Evolutionary conservation across 2,329 filamentous ascomycete genomes (phyloP).

Genomic region (Cylindrodendrum hubeiense): DNA sequence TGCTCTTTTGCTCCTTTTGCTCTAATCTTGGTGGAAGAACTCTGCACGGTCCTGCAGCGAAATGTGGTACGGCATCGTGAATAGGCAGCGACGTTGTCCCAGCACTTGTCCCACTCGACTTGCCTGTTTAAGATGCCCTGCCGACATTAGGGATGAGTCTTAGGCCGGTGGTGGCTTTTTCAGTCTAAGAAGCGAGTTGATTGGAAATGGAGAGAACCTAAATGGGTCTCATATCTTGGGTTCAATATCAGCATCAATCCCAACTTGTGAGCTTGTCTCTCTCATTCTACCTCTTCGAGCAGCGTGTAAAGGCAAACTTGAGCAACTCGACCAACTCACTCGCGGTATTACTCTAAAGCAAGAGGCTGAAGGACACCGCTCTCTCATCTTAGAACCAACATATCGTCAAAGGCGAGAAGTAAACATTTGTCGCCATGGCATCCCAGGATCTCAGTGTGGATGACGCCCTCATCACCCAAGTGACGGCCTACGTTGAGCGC

Average conservation of each 20-base stretch:
- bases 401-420: neutral
- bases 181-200: neutral
- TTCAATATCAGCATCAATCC: neutral
- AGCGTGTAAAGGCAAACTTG: neutral
- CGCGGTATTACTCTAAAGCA: neutral
- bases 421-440: slow-evolving; percentile 35
- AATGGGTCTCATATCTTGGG: neutral
- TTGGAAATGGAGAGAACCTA: neutral
- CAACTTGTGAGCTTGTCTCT: neutral
- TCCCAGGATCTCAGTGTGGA: slow-evolving; percentile 43
- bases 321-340: neutral
- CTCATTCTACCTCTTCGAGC: neutral
- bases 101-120: neutral
- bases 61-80: neutral
- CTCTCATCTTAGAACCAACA: neutral
- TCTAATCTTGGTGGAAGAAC: neutral
- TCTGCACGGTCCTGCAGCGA: neutral
- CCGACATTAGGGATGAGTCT: neutral
- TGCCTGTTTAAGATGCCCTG: neutral
- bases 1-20: neutral
- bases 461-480: slow-evolving; percentile 64
- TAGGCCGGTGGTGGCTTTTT: neutral
- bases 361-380: neutral
- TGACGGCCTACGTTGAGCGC: slow-evolving; percentile 73
- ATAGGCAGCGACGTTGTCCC: neutral